These are phyloP conservation scores for Xylaria sp. DNA, from an alignment of 2,329 filamentous ascomycete species.

Conservation along the genomic window DNA sequence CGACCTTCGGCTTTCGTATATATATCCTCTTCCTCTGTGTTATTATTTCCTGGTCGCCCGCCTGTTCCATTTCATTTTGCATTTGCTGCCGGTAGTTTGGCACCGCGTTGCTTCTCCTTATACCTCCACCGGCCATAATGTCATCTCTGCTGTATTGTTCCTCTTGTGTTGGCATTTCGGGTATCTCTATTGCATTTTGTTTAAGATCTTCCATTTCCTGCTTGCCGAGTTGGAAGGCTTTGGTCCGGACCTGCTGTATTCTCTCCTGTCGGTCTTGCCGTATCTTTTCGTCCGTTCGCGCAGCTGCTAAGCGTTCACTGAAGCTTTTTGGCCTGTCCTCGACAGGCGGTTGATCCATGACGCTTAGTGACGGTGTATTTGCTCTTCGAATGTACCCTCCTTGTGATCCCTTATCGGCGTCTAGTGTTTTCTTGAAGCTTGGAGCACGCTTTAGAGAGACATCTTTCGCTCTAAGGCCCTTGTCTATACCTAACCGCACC, in stretches of 20 bases:
- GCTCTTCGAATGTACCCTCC: conserved; percentile 58
- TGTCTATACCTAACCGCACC: conserved; percentile 87
- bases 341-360: conserved; percentile 25
- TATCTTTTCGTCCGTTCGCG: conserved; percentile 65
- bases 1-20: conserved; percentile 42
- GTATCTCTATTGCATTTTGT: conserved; percentile 64
- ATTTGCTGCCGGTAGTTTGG: conserved; percentile 47
- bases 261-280: conserved; percentile 62
- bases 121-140: conserved; percentile 57
- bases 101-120: conserved; percentile 58
- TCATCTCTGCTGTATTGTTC: conserved; percentile 72
- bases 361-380: conserved; percentile 51
- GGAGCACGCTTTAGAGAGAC: conserved; percentile 83
- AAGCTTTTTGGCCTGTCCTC: conserved; percentile 68
- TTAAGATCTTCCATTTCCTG: conserved; percentile 71
- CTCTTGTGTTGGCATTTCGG: conserved; percentile 58
- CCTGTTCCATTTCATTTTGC: conserved; percentile 33
- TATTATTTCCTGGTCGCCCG: conserved; percentile 33
- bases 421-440: conserved; percentile 53
- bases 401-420: conserved; percentile 46
- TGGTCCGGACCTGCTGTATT: conserved; percentile 64
- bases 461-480: conserved; percentile 81
- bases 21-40: conserved; percentile 38
- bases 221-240: conserved; percentile 66
- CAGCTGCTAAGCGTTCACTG: conserved; percentile 84